phyloP scores from a whole-genome alignment of 2,329 filamentous ascomycete species.

The Neophaeococcomyces aloes region DNA sequence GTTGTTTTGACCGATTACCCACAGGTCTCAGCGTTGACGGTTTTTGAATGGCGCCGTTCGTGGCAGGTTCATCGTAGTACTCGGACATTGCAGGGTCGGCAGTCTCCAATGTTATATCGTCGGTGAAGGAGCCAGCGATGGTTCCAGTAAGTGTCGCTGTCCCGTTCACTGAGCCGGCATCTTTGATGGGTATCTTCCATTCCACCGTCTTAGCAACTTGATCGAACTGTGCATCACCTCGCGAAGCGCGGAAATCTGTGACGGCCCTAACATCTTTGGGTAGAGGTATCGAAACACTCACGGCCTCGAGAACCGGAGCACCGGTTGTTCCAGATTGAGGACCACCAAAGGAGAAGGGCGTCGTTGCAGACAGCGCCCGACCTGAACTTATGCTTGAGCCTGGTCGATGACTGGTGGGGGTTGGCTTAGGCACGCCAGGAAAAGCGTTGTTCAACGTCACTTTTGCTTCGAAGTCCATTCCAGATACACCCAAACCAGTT shows the following conservation, averaged over 20 bases:
- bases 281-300: constrained; percentile 68
- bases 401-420: constrained; percentile 27
- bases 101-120: constrained; percentile 22
- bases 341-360: constrained; percentile 40
- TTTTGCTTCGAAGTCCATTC: constrained; percentile 81
- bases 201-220: constrained; percentile 62
- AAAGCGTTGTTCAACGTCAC: constrained; percentile 61
- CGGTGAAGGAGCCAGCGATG: constrained; percentile 44
- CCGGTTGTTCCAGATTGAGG: constrained; percentile 43
- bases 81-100: constrained; percentile 32
- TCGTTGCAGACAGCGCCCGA: constrained; percentile 37
- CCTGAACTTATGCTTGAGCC: constrained; percentile 12
- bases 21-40: constrained; percentile 13
- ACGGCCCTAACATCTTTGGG: constrained; percentile 71
- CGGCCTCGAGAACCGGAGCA: constrained; percentile 59
- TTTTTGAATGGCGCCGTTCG: constrained; percentile 17
- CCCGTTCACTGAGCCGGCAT: constrained; percentile 60
- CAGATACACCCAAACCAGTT: constrained; percentile 62
- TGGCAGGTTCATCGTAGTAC: constrained; percentile 35
- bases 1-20: constrained; percentile 45
- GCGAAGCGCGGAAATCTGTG: constrained; percentile 66
- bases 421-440: constrained; percentile 36
- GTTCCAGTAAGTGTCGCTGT: constrained; percentile 70
- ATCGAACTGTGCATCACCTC: constrained; percentile 73
- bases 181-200: constrained; percentile 63